A percentile compares a stretch with the other conserved stretches of the same genome.
phyloP scores from a whole-genome alignment of 164 flowering plant species.

The Nymphaea thermarum region DNA sequence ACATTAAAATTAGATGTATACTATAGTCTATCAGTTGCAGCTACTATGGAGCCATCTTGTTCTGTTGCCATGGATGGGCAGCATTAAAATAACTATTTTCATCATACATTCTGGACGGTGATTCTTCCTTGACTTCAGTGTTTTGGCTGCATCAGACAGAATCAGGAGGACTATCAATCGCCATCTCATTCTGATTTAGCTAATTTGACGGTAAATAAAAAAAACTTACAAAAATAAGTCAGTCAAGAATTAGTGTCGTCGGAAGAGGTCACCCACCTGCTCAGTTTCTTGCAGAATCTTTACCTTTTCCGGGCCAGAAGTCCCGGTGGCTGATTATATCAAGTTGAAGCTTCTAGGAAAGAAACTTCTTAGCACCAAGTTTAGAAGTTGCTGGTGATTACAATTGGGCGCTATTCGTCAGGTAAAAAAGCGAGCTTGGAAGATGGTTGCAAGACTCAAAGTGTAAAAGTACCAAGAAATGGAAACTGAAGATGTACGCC shows the following conservation, averaged over 20 bases:
- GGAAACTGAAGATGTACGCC: neutral
- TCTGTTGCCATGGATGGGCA: neutral
- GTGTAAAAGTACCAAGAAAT: neutral
- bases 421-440: neutral
- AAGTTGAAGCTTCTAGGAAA: no score
- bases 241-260: neutral
- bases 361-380: neutral
- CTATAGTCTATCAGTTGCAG: no score
- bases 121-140: neutral
- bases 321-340: neutral
- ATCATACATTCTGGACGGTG: neutral
- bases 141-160: neutral
- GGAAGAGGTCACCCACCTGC: neutral
- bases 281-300: neutral
- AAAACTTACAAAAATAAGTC: neutral
- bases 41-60: slow-evolving; percentile 5
- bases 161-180: neutral
- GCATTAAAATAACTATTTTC: slow-evolving; percentile 3
- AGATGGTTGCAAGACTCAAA: neutral
- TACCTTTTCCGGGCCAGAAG: neutral
- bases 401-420: neutral
- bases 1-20: no score
- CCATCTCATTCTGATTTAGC: neutral
- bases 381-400: neutral
- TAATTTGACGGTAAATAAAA: neutral